A percentile compares a stretch with the other conserved stretches of the same genome.
Evolutionary conservation across 768 basidiomycete genomes (phyloP).

Genomic region (Naganishia randhawae): DNA sequence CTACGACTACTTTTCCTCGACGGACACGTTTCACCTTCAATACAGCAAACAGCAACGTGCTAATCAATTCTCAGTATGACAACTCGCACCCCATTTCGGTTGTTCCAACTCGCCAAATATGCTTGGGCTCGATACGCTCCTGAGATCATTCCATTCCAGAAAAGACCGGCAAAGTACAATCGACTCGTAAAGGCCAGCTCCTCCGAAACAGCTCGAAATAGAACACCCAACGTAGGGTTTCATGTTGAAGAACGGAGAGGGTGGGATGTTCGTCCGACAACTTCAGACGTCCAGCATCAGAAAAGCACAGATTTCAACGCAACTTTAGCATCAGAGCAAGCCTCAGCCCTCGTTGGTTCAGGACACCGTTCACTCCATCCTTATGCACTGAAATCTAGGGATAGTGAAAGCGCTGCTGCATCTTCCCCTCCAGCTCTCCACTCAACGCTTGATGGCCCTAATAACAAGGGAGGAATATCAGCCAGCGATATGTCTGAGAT

Average conservation of each 20-base stretch:
- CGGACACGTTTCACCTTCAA: background rate
- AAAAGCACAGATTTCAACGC: background rate
- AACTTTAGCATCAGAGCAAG: background rate
- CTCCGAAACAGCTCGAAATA: conserved; percentile 24
- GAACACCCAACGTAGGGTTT: background rate
- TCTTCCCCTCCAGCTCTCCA: conserved; percentile 18
- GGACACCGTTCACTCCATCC: background rate
- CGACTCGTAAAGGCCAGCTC: conserved; percentile 31
- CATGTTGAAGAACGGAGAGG: conserved; percentile 17
- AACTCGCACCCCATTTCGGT: conserved; percentile 46
- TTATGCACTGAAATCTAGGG: background rate
- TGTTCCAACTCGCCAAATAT: conserved; percentile 44
- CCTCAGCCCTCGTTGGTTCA: background rate
- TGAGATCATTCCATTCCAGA: background rate
- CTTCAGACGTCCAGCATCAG: too few species aligned
- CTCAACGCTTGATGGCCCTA: conserved; percentile 34
- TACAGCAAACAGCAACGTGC: too few species aligned
- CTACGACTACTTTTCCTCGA: background rate
- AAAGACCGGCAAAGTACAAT: conserved; percentile 21
- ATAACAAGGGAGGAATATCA: conserved; percentile 13
- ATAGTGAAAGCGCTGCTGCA: background rate
- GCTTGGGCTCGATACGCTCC: conserved; percentile 29
- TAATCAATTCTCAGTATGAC: conserved; percentile 25
- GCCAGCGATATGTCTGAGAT: conserved; percentile 38
- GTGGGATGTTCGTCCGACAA: conserved; percentile 19